A percentile compares a stretch with the other conserved stretches of the same genome.
Evolutionary conservation across 148 eudicot species (phyloP).

Genomic region (Pouteria glomerata): DNA sequence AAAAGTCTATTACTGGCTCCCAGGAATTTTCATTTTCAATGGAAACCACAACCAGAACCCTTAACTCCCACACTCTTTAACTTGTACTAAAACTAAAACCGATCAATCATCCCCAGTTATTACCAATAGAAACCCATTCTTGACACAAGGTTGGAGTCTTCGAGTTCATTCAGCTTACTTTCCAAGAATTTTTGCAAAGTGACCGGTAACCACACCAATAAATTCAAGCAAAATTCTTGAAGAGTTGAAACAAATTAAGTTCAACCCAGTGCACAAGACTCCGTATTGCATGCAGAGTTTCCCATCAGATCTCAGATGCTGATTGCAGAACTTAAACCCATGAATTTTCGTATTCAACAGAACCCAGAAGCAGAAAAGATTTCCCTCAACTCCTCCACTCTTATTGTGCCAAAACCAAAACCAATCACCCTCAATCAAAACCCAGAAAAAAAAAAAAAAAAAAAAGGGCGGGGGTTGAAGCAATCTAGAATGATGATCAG

Average conservation of each 20-base stretch:
- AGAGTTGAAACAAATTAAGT: neutral
- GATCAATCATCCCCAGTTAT: no score
- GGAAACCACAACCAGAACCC: no score
- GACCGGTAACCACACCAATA: neutral
- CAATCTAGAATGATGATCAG: constrained; percentile 2
- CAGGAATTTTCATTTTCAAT: no score
- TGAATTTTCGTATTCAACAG: constrained; percentile 2
- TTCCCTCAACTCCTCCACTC: neutral
- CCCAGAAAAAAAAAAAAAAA: neutral
- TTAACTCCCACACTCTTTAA: no score
- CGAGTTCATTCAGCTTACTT: neutral
- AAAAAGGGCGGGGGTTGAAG: neutral
- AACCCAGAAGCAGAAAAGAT: neutral
- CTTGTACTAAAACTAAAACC: no score
- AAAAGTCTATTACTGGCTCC: no score
- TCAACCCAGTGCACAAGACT: no score
- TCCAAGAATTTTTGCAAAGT: neutral
- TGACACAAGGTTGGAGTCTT: neutral
- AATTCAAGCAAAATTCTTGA: neutral
- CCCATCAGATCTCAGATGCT: no score
- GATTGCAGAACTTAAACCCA: neutral
- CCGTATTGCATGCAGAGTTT: no score
- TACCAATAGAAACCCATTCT: no score
- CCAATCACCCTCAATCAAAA: neutral
- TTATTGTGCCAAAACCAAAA: neutral